Evolutionary conservation across 306 rosid genomes (phyloP), one percentile per base, ranked within the genome.

Genomic region (Dalbergia cochinchinensis): DNA sequence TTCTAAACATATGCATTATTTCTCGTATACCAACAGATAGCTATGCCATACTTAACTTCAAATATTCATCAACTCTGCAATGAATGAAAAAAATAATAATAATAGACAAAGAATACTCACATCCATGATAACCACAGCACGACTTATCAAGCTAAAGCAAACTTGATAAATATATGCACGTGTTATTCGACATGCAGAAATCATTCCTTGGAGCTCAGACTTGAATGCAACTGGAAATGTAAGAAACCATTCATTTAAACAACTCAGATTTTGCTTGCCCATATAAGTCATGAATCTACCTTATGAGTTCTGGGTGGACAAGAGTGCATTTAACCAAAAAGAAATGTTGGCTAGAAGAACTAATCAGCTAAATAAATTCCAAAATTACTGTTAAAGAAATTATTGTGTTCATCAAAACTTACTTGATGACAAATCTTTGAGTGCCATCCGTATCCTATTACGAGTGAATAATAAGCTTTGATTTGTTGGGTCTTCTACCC

Each of bases 401-500:
- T 45, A 75, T 41, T 50, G 44, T 65, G 55, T 57, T 73, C 44
- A 58, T 47, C 57, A 70, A 55, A 79, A 87, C 94, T 91, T 88
- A 93, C 98, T 16, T n/a, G 96, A 84, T 71, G 94, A 79, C 19
- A 71, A 59, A 74, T 87, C 84, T 70, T 82, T 85, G 55, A 95
- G 79, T 50, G 83, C 90, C 89, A 84, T 83, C 11, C 94, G 85
- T 71, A 93, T 95, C 83, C 99, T 93, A 83, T 95, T 93, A 41
- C 98, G 96, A 51, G 94, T 86, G 86, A 85, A 95, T 82, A 89
- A 63, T 63, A 73, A 78, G 79, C 91, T 93, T 79, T 81, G 91
- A 82, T 95, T 95, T 20, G 98, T 90, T 61, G 98, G 98, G 83
- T 95, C 99, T 88, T 95, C 98, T 76, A 95, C 96, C 96, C 94